A percentile compares a stretch with the other conserved stretches of the same genome.
Conservation (phyloP, 2,329 filamentous ascomycete species). For the Fusarium robinianum region DNA sequence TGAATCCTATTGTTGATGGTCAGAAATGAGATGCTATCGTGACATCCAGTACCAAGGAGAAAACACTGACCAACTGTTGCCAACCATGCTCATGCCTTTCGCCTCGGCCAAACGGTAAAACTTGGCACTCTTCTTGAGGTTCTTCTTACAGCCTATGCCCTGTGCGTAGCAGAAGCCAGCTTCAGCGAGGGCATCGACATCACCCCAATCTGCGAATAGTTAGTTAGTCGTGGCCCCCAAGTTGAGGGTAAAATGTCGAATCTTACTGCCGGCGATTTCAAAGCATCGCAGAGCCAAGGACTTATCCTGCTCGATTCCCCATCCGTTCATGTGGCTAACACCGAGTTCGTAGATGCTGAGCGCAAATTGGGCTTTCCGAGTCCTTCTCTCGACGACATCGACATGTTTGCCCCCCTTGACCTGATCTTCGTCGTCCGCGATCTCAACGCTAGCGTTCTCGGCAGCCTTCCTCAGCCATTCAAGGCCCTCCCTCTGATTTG, state of each 20-base stretch:
- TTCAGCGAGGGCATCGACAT: conserved; percentile 90
- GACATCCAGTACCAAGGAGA: not conserved
- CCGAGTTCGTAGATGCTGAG: conserved; percentile 95
- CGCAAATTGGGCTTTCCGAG: conserved; percentile 89
- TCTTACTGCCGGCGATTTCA: conserved; percentile 85
- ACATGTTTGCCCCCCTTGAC: conserved; percentile 65
- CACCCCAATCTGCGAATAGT: conserved; percentile 73
- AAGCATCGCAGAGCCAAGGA: conserved; percentile 86
- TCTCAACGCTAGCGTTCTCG: conserved; percentile 78
- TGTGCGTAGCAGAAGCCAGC: conserved; percentile 96
- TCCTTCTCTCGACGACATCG: conserved; percentile 73
- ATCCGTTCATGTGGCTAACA: conserved; percentile 96
- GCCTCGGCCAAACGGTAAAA: conserved; percentile 90
- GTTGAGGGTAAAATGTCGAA: not conserved
- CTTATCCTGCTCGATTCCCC: conserved; percentile 95
- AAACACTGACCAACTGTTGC: conserved; percentile 97
- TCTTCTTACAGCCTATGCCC: conserved; percentile 92
- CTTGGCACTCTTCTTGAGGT: conserved; percentile 89
- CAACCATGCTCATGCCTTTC: conserved; percentile 96
- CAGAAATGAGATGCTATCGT: not conserved
- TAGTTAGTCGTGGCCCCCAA: conserved; percentile 14
- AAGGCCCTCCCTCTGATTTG: conserved; percentile 87
- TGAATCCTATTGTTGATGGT: conserved; percentile 72
- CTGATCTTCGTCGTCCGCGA: conserved; percentile 78
- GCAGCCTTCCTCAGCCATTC: conserved; percentile 92